Percentiles rank a stretch among this genome's conserved stretches.
Evolutionary conservation across 148 eudicot genomes (phyloP).

Genomic region (Rhododendron mucronatum): DNA sequence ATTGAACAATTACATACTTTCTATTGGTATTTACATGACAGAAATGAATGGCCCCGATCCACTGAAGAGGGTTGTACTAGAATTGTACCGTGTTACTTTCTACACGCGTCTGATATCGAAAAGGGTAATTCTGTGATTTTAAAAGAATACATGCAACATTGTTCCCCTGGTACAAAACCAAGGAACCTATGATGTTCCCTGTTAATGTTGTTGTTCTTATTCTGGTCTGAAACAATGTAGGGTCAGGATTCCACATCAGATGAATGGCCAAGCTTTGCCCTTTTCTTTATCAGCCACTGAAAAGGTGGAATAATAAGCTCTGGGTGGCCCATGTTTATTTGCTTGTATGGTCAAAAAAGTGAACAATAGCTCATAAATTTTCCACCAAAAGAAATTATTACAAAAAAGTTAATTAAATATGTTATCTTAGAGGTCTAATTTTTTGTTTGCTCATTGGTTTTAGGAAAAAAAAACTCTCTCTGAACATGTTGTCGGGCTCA

Average conservation of each 20-base stretch:
- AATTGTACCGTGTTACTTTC: not conserved
- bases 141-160: not conserved
- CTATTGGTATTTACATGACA: not conserved
- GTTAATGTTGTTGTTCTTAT: not conserved
- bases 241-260: conserved; percentile 15
- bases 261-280: conserved; percentile 12
- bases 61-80: not conserved
- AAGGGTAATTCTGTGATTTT: not conserved
- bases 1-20: not conserved
- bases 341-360: conserved; percentile 8
- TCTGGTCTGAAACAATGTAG: conserved; percentile 9
- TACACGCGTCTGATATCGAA: not conserved
- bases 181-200: not conserved
- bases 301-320: conserved; percentile 24
- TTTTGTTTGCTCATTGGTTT: conserved; percentile 9
- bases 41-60: not conserved
- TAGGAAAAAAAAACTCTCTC: not conserved
- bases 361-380: conserved; percentile 1
- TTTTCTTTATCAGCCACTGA: conserved; percentile 34
- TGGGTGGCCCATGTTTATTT: conserved; percentile 22
- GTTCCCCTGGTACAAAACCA: not conserved
- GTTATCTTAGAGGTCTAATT: conserved; percentile 15
- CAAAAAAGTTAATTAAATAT: conserved; percentile 18
- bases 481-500: not conserved
- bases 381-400: conserved; percentile 15